Percentiles rank a stretch among this genome's conserved stretches.
Evolutionary conservation across 1,284 basidiomycete species (phyloP).

Genomic region (Ustilago tritici): DNA sequence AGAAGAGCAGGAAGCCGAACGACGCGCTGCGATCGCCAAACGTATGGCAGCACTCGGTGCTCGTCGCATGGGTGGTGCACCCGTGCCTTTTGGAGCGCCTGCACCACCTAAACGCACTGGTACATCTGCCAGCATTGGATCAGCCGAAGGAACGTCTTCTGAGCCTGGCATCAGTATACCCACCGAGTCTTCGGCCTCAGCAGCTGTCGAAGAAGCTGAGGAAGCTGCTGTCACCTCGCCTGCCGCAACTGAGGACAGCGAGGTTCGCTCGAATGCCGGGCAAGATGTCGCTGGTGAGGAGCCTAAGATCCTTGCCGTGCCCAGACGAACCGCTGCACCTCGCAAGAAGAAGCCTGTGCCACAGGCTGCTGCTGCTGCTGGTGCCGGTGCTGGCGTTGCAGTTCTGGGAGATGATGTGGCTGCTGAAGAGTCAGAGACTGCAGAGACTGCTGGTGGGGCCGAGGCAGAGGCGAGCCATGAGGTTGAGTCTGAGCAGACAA

Average conservation of each 20-base stretch:
- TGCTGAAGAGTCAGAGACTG: conserved; percentile 13
- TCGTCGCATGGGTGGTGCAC: conserved; percentile 57
- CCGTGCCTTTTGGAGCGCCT: conserved; percentile 42
- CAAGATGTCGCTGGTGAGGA: conserved; percentile 21
- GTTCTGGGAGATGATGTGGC: conserved; percentile 7
- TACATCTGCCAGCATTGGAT: conserved; percentile 24
- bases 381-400: conserved; percentile 9
- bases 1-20: conserved; percentile 59
- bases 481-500: neutral
- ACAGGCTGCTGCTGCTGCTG: conserved; percentile 20
- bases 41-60: conserved; percentile 68
- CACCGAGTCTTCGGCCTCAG: conserved; percentile 10
- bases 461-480: neutral
- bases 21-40: conserved; percentile 60
- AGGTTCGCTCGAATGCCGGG: conserved; percentile 14
- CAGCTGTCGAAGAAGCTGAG: conserved; percentile 7
- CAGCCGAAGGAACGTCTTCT: conserved; percentile 30
- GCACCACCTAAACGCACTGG: conserved; percentile 29
- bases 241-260: neutral
- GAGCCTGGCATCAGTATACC: conserved; percentile 46
- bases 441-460: neutral
- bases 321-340: conserved; percentile 58
- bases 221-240: conserved; percentile 8
- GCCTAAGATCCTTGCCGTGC: conserved; percentile 58
- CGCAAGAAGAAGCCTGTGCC: conserved; percentile 48